Evolutionary conservation across 805 yeast species (phyloP), one percentile per base, ranked within the genome.

Genomic region (Wickerhamiella allomyrinae): DNA sequence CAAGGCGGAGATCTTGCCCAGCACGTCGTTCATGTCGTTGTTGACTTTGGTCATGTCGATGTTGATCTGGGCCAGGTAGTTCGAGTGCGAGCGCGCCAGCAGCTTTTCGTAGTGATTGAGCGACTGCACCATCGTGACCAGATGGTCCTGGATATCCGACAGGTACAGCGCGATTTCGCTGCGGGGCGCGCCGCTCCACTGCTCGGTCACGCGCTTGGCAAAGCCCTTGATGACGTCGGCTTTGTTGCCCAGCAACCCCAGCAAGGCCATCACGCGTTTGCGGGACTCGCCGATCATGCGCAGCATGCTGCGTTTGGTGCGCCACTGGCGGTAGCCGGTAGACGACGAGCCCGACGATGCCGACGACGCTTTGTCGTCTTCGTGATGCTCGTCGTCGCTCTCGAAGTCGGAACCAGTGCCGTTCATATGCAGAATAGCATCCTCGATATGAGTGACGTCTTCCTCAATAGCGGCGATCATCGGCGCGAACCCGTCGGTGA

Each of bases 201-300:
- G 84, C 51, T 86, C 95, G 49, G 77, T 79, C 57, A 91, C 85
- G 46, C 96, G 67, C 57, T 91, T 91, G 38, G 94, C 79, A 57
- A 91, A 86, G 0, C 95, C 96, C 56, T 83, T 84, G 50, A 91
- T 84, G n/a, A 91, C 98, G 61, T 91, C 98, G 0, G 96, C 97
- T 62, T 91, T 91, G 40, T 85, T 78, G 2, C 95, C 94, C 42
- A 91, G 61, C 37, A 91, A 68, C 41, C 97, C 65, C 47, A 85
- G 65, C 21, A 91, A 70, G 14, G 91, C 77, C 97, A 89, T 89
- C 1, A 91, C 96, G 34, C 94, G 67, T 57, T 86, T 86, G 46
- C 98, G 78, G 49, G 95, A 81, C 57, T 87, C 97, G 31, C 97
- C 98, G 48, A 91, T 89, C 54, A 95, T 68, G 49, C 95, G 67